Base-by-base conservation (phyloP, 495 filamentous ascomycete genomes). In the Tuber calosporum region DNA sequence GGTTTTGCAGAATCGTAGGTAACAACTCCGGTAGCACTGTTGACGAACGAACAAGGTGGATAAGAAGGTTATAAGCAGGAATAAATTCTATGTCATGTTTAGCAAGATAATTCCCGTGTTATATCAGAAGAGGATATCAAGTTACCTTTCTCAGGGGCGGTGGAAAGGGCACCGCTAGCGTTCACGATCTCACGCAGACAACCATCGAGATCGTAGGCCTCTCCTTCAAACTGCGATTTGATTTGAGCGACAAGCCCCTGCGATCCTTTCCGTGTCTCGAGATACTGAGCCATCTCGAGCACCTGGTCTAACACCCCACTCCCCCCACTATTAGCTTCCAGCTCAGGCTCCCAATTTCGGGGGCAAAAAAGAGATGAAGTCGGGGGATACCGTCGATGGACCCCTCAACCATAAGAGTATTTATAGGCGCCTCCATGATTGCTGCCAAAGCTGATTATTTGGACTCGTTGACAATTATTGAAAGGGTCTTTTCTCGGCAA, bases 61-160 rank as follows among this genome's bases (percentile, higher is more conserved):
- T 87, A 77, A 99, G 90, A 75, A 97, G 91, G 85, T 98, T 97
- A 86, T 97, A 97, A 45, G 95, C 91, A 43, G 93, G 88, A 70
- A 90, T 92, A 82, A 98, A 94, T 84, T 98, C 94, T 90, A 77
- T 73, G 20, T 19, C 53, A 36, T 37, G 43, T 38, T 36, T 34
- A 38, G 39, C 2, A 73, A 37, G 19, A 40, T 67, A n/a, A 72
- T 37, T 22, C 37, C 41, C 30, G 17, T 41, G n/a, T 20, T 34
- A 40, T 58, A 69, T 70, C 48, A 43, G 30, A 34, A 71, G 38
- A n/a, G 66, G 20, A 69, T 34, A 15, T 41, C 22, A 69, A 26
- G 26, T 75, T 78, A 91, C 90, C 90, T 86, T 93, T 96, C 86
- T 99, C 95, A 68, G 95, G 93, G 22, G 93, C 90, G 70, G 87